Percentiles rank a stretch among this genome's conserved stretches.
Evolutionary conservation across 768 basidiomycete genomes (phyloP).

Genomic region (Mycena floridula): DNA sequence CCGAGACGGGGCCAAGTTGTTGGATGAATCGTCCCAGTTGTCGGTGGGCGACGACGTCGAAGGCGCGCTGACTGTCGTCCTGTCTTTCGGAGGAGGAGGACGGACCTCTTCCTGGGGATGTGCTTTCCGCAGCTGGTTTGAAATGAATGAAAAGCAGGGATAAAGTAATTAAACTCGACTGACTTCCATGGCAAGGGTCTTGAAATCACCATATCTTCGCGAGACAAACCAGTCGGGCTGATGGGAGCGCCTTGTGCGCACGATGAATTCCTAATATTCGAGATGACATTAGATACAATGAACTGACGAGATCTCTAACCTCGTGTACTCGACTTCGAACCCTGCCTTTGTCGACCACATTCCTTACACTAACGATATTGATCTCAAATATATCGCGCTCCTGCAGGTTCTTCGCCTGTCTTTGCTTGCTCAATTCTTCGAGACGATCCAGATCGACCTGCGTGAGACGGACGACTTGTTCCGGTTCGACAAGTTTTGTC

Average conservation of each 20-base stretch:
- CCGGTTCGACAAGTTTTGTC: constrained; percentile 74
- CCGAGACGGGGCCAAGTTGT: constrained; percentile 31
- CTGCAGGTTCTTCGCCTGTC: constrained; percentile 42
- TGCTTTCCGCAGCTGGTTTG: constrained; percentile 69
- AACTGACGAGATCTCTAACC: constrained; percentile 52
- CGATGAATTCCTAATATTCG: constrained; percentile 78
- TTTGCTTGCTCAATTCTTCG: constrained; percentile 63
- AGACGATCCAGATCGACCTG: constrained; percentile 80
- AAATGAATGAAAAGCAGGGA: constrained; percentile 8
- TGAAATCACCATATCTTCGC: constrained; percentile 93
- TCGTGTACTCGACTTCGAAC: constrained; percentile 85
- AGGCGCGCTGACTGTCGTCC: constrained; percentile 47
- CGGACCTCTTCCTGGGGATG: constrained; percentile 81
- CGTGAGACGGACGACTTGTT: constrained; percentile 86
- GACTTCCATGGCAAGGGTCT: constrained; percentile 80
- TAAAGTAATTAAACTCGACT: constrained; percentile 6
- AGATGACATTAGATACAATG: constrained; percentile 3
- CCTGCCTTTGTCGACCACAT: constrained; percentile 77
- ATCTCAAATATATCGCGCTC: constrained; percentile 70
- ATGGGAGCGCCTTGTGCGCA: constrained; percentile 74
- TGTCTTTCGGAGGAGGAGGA: constrained; percentile 85
- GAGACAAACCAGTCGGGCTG: constrained; percentile 81
- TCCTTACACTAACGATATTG: constrained; percentile 85
- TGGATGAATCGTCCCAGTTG: constrained; percentile 11
- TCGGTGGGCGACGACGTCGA: constrained; percentile 19